Evolutionary conservation across 2,329 filamentous ascomycete species (phyloP), one percentile per base, ranked within the genome.

Genomic region (Sphaerulina vaccinii): DNA sequence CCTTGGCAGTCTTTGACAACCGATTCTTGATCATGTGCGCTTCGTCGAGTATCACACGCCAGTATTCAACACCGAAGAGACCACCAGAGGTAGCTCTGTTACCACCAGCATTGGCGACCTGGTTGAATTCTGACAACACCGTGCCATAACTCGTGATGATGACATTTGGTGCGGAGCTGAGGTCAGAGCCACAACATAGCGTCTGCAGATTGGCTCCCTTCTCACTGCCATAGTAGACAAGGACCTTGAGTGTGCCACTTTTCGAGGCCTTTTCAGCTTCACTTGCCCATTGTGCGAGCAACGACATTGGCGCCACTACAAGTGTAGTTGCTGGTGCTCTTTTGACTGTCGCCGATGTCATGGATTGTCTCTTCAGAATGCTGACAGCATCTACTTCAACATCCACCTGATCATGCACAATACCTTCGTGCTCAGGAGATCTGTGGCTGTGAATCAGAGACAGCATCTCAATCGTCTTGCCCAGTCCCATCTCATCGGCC

Each of bases 401-500:
- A 19, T 62, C 61, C 18, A 59, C 44, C 7, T 68, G 60, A 10
- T 66, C 54, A 19, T 50, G 52, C 35, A 62, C 49, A 2, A 58
- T 57, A 9, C 63, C 65, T 46, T 66, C 52, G 41, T 67, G 65
- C 47, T 67, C 65, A 2, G 65, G 65, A 8, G 83, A 85, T 56
- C 81, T 83, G 67, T 97, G 88, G 0, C 88, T 83, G 68, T 99
- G 93, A 4, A 99, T 81, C 43, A 99, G 75, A 71, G 90, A 93
- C 56, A 99, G 82, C 90, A 99, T 97, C 67, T 99, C 92, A 47
- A 99, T 97, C 0, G 93, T 99, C 74, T 99, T 99, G 27, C 93
- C 93, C 1, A 99, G 77, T 40, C 93, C 93, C 93, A 99, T 99
- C 71, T 97, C 88, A 64, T 99, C 93, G 7, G 93, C 93, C 36